phyloP scores from a whole-genome alignment of 208 protist genomes.

The Crithidia sp. region DNA sequence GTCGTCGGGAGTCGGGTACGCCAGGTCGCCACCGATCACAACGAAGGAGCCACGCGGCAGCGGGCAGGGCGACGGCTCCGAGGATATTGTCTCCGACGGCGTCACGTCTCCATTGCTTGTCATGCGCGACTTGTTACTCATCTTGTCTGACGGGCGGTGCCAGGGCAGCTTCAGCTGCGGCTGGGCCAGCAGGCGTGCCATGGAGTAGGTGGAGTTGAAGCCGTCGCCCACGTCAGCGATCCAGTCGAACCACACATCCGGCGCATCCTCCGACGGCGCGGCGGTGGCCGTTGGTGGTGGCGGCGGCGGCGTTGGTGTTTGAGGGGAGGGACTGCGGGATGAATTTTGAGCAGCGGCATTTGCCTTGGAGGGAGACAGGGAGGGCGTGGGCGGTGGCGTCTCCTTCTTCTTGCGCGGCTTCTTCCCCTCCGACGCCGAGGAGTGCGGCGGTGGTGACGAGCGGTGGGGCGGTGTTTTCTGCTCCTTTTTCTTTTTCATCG shows the following conservation, averaged over 20 bases:
- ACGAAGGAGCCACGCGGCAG: conserved; percentile 84
- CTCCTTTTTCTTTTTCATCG: too few species aligned
- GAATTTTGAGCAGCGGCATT: too few species aligned
- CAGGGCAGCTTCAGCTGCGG: conserved; percentile 60
- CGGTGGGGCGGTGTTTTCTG: too few species aligned
- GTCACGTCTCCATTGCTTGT: background rate
- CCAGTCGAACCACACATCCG: conserved; percentile 88
- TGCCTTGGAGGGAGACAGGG: background rate
- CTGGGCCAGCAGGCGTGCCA: conserved; percentile 78
- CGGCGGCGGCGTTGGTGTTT: background rate
- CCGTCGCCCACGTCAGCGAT: conserved; percentile 88
- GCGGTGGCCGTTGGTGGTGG: background rate
- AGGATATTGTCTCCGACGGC: background rate
- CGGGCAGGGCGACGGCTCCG: conserved; percentile 19
- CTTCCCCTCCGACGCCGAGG: background rate
- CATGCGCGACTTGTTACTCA: background rate
- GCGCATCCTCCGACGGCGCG: background rate
- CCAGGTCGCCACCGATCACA: conserved; percentile 82
- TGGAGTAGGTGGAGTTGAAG: conserved; percentile 89
- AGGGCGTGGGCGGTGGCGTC: background rate
- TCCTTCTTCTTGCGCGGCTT: background rate
- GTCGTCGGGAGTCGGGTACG: conserved; percentile 77
- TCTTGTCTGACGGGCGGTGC: conserved; percentile 39
- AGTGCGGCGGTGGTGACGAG: background rate
- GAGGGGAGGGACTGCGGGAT: background rate